These are phyloP conservation scores for Parasarocladium wereldwijsianum DNA, from an alignment of 2,329 filamentous ascomycete species.

Conservation along the genomic window DNA sequence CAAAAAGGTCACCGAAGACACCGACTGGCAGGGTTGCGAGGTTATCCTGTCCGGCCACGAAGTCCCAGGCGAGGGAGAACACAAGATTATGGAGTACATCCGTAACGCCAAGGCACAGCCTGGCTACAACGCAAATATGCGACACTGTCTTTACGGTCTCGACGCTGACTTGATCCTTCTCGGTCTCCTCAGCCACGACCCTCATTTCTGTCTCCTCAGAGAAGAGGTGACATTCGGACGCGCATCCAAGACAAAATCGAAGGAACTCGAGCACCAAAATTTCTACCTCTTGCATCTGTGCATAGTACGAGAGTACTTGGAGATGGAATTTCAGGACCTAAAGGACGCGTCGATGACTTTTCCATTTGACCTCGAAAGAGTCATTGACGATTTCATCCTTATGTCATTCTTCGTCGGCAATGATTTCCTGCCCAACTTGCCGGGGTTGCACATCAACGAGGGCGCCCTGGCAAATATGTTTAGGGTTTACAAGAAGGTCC, in stretches of 20 bases:
- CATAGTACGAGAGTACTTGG: conserved; percentile 92
- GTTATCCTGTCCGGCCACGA: conserved; percentile 95
- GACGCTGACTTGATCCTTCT: conserved; percentile 99
- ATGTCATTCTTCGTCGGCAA: conserved; percentile 99
- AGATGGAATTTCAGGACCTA: conserved; percentile 91
- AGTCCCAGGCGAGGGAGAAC: conserved; percentile 93
- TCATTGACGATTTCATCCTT: conserved; percentile 98
- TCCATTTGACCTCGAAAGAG: conserved; percentile 80
- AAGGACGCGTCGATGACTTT: conserved; percentile 60
- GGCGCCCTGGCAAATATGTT: conserved; percentile 96
- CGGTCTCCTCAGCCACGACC: conserved; percentile 90
- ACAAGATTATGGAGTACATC: conserved; percentile 99
- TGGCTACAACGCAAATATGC: conserved; percentile 80
- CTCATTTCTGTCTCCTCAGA: conserved; percentile 91
- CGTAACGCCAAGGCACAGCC: conserved; percentile 92
- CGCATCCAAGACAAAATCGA: conserved; percentile 73
- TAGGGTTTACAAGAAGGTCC: conserved; percentile 79
- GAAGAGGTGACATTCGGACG: conserved; percentile 97
- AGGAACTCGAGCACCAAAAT: conserved; percentile 96
- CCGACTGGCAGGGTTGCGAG: conserved; percentile 94
- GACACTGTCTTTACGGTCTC: conserved; percentile 92
- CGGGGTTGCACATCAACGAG: conserved; percentile 95
- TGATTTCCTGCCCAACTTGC: conserved; percentile 94
- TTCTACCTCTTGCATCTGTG: conserved; percentile 96
- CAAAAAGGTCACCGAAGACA: conserved; percentile 95